Evolutionary conservation across 176 grass and related monocot genomes (phyloP).

Genomic region (Hordeum marinum): DNA sequence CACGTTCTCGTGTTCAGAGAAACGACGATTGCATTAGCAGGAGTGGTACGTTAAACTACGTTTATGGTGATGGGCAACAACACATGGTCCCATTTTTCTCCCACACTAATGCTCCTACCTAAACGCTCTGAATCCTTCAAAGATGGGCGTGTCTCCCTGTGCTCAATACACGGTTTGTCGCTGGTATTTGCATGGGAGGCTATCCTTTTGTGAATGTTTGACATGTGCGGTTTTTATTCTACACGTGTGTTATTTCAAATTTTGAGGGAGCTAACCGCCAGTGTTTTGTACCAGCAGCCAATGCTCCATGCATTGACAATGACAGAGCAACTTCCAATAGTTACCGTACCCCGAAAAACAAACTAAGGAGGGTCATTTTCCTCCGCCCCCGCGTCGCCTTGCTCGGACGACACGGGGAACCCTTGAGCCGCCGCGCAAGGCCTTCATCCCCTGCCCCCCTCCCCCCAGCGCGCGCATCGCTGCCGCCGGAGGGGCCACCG

Average conservation of each 20-base stretch:
- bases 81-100: constrained; percentile 6
- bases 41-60: not conserved
- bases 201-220: not conserved
- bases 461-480: no score
- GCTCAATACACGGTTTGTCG: not conserved
- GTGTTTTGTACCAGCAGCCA: no score
- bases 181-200: not conserved
- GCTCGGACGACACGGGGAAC: no score
- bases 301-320: no score
- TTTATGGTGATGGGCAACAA: not conserved
- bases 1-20: not conserved
- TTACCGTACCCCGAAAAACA: no score
- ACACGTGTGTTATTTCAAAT: not conserved
- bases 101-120: not conserved
- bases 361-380: no score
- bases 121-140: not conserved
- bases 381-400: no score
- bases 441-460: no score
- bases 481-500: no score
- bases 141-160: not conserved
- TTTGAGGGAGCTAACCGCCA: not conserved
- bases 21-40: not conserved
- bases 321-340: no score
- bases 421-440: no score
- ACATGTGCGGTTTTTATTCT: not conserved